Base-by-base conservation (phyloP, 1,139 yeast species). In the Saccharomyces hybrid region DNA sequence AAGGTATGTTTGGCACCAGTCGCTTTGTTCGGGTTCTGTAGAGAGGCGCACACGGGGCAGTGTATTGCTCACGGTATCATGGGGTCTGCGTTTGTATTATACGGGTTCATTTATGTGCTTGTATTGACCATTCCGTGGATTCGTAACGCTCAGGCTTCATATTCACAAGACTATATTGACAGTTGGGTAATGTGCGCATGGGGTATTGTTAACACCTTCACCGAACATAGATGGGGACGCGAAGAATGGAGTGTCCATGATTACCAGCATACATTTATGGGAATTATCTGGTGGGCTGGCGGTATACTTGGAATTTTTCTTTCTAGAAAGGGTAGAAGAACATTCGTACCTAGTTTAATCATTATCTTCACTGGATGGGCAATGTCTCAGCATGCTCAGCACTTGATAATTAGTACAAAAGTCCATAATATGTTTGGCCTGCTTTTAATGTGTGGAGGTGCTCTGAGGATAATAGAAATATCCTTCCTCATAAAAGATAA, bases 1-100 rank as follows among this genome's bases (percentile, higher is more conserved):
- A 84, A 89, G 60, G 79, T 82, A 38, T 84, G 90, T 53, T 73
- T 91, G 73, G 95, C 96, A 0, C 90, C 93, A 3, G 83, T 88
- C 51, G 86, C 96, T 1, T 69, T 90, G 59, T 82, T 89, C 60
- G 97, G 96, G 1, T 91, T 90, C 79, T 81, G 90, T 67, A 78
- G 89, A 71, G 81, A 83, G 65, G 69, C 74, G 56, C 81, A 89
- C 74, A 75, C 91, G 63, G 98, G 98, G 19, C 98, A 91, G 72
- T 91, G 98, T 69, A 79, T 90, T 50, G 98, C 98, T 0, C 98
- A 91, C 69, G 97, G 97, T 5, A 88, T 91, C 58, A 91, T 91
- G 98, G 98, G 98, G 0, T 79, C 89, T 23, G 85, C 96, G 0
- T 91, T 91, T 63, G 79, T 91, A n/a, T 72, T 78, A 4, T 91